Percentiles rank a stretch among this genome's conserved stretches.
These are phyloP conservation scores for Chlorella vulgaris DNA, from an alignment of 139 green algal genomes.

Conservation along the genomic window DNA sequence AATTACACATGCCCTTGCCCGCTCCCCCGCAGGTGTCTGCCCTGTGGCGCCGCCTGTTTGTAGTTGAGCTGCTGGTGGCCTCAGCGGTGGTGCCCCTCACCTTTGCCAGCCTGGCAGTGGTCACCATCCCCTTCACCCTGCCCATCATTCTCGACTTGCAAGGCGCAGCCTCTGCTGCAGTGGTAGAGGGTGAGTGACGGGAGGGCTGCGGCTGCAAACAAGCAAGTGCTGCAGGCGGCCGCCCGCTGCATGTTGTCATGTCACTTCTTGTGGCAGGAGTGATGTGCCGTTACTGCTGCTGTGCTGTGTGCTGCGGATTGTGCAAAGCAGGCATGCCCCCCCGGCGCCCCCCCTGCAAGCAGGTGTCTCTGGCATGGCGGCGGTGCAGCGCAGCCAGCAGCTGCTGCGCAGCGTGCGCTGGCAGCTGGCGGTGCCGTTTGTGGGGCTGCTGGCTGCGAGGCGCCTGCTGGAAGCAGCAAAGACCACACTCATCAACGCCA, in stretches of 20 bases:
- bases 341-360: too few species aligned
- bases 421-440: constrained; percentile 44
- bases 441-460: constrained; percentile 33
- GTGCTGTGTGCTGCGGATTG: not conserved
- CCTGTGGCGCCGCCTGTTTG: constrained; percentile 27
- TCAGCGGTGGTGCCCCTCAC: constrained; percentile 38
- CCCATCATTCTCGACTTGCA: constrained; percentile 49
- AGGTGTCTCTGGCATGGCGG: constrained; percentile 26
- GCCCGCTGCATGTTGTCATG: too few species aligned
- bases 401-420: constrained; percentile 38
- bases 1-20: too few species aligned
- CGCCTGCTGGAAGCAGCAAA: constrained; percentile 13
- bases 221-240: too few species aligned
- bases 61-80: constrained; percentile 53
- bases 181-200: constrained; percentile 28
- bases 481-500: not conserved
- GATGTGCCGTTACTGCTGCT: too few species aligned
- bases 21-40: not conserved
- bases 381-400: constrained; percentile 31
- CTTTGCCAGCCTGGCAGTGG: constrained; percentile 40
- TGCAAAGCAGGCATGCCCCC: too few species aligned
- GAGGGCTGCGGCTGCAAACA: too few species aligned
- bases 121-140: constrained; percentile 49
- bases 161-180: constrained; percentile 25
- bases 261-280: too few species aligned